A percentile compares a stretch with the other conserved stretches of the same genome.
Conservation (phyloP, 805 yeast genomes). For the Teunomyces barrocoloradensis region DNA sequence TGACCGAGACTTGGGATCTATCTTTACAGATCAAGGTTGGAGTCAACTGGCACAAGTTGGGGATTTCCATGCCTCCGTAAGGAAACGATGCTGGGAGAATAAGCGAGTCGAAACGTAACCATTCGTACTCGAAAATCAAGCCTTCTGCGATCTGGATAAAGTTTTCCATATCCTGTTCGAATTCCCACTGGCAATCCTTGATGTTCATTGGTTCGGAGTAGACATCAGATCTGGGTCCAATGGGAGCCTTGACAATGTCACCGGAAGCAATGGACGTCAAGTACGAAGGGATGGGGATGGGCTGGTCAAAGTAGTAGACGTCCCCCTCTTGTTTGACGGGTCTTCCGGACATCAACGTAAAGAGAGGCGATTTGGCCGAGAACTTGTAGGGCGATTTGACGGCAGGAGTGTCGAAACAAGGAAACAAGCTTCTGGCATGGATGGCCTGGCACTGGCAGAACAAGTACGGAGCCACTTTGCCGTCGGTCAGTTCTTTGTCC, state of each 20-base stretch:
- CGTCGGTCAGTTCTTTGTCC: slow-evolving; percentile 19
- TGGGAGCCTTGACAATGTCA: slow-evolving; percentile 25
- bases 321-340: slow-evolving; percentile 16
- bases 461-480: slow-evolving; percentile 32
- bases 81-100: slow-evolving; percentile 33
- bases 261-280: slow-evolving; percentile 35
- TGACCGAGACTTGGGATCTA: slow-evolving; percentile 32
- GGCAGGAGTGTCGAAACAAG: slow-evolving; percentile 38
- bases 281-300: slow-evolving; percentile 35
- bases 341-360: slow-evolving; percentile 30
- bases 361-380: slow-evolving; percentile 24
- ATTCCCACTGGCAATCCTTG: slow-evolving; percentile 32
- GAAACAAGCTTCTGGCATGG: slow-evolving; percentile 36
- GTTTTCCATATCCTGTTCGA: slow-evolving; percentile 34
- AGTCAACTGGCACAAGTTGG: slow-evolving; percentile 33
- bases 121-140: slow-evolving; percentile 32
- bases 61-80: slow-evolving; percentile 41
- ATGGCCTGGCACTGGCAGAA: slow-evolving; percentile 38
- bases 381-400: slow-evolving; percentile 27
- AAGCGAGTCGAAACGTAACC: slow-evolving; percentile 33
- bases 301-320: slow-evolving; percentile 27
- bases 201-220: slow-evolving; percentile 27
- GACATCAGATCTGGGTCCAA: slow-evolving; percentile 34
- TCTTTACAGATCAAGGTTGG: slow-evolving; percentile 34
- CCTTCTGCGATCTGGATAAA: slow-evolving; percentile 34